Percentiles rank a stretch among this genome's conserved stretches.
These are phyloP conservation scores for Tetrapisispora taiwanensis DNA, from an alignment of 805 yeast species.

Conservation along the genomic window DNA sequence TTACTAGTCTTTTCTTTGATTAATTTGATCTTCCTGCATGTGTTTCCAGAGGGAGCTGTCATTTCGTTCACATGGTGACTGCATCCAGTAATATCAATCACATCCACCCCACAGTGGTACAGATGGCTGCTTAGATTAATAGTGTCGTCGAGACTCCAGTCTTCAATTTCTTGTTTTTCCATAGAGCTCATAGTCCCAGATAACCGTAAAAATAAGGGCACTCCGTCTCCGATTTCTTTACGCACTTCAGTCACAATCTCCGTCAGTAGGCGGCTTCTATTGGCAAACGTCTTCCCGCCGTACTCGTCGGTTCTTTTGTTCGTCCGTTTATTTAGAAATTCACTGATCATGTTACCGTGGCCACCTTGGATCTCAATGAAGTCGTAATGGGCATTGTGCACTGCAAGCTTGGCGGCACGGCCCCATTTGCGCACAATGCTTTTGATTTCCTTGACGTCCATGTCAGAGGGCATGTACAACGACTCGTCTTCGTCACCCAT, in stretches of 20 bases:
- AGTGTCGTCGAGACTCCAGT: conserved; percentile 40
- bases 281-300: conserved; percentile 49
- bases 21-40: background rate
- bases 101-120: conserved; percentile 37
- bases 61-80: conserved; percentile 35
- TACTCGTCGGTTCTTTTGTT: conserved; percentile 52
- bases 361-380: conserved; percentile 56
- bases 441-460: conserved; percentile 35
- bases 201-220: conserved; percentile 40
- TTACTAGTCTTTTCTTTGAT: conserved; percentile 4
- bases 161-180: conserved; percentile 21
- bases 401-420: conserved; percentile 40
- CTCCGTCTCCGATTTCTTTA: conserved; percentile 31
- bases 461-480: conserved; percentile 34
- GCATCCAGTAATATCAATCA: conserved; percentile 45
- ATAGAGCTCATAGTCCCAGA: conserved; percentile 22
- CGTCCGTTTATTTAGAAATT: conserved; percentile 37
- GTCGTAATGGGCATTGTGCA: conserved; percentile 43
- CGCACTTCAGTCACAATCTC: conserved; percentile 42
- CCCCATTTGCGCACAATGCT: conserved; percentile 35
- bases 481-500: conserved; percentile 11
- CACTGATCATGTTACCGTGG: conserved; percentile 46
- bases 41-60: background rate
- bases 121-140: conserved; percentile 32
- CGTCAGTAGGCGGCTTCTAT: conserved; percentile 40